phyloP scores from a whole-genome alignment of 805 yeast species.

The Zygosaccharomyces lentus region DNA sequence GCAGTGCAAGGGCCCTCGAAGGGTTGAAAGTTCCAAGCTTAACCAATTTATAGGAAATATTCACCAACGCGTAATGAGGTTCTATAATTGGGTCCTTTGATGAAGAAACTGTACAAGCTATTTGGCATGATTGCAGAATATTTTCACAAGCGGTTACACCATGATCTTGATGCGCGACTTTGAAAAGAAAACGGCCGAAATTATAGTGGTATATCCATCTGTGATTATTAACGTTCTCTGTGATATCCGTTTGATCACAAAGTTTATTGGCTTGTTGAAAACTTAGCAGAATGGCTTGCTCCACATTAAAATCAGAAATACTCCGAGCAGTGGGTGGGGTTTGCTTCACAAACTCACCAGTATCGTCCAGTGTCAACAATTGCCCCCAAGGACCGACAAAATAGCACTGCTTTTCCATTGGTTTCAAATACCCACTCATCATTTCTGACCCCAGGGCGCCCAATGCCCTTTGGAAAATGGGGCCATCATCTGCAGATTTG shows the following conservation, averaged over 20 bases:
- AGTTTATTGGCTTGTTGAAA: conserved; percentile 22
- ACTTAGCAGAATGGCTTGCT: conserved; percentile 29
- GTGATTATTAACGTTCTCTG: conserved; percentile 3
- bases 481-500: conserved; percentile 15
- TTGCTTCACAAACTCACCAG: conserved; percentile 17
- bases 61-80: conserved; percentile 67
- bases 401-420: conserved; percentile 62
- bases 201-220: conserved; percentile 65
- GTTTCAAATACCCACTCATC: conserved; percentile 53
- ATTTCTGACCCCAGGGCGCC: conserved; percentile 29
- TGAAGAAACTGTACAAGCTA: conserved; percentile 37
- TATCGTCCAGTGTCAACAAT: conserved; percentile 17
- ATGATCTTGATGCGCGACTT: conserved; percentile 37
- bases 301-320: conserved; percentile 30
- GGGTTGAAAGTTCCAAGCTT: conserved; percentile 35
- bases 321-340: conserved; percentile 9
- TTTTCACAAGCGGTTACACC: conserved; percentile 25
- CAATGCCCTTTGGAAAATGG: conserved; percentile 17
- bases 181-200: conserved; percentile 53
- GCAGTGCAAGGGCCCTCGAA: conserved; percentile 37
- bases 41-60: conserved; percentile 55
- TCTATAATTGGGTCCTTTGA: conserved; percentile 60
- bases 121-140: conserved; percentile 42
- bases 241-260: conserved; percentile 26
- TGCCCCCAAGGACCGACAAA: conserved; percentile 24